Base-by-base conservation (phyloP, 768 basidiomycete species). In the Lenzites betulinus region DNA sequence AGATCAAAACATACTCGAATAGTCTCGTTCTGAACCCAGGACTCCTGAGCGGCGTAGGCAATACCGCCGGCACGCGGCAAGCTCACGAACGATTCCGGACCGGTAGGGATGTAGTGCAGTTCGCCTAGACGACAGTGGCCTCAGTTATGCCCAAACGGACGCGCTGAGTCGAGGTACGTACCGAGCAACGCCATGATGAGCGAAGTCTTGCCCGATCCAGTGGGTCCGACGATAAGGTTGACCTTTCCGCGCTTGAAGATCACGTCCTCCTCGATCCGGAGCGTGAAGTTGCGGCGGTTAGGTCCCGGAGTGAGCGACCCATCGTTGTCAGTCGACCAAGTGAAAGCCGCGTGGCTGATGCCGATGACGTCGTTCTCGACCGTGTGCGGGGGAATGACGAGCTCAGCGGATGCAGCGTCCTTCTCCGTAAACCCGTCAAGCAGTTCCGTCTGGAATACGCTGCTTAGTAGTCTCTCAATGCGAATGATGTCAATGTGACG, bases 1-100 rank as follows among this genome's bases (percentile, higher is more conserved):
- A 43, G 4, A 15, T 7, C 15, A 2, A 20, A 7, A 55, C 75
- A 47, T 49, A 85, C 87, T 68, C 75, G 78, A 53, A 92, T 89
- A 0, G 89, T 91, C 59, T 88, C 89, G 64, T 92, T 93, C 70
- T 87, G 83, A 2, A 93, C 86, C 91, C 91, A 95, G 4, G 89
- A 85, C 69, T 93, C 90, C 70, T 95, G 92, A 3, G 88, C 87
- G 7, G 88, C 88, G 69, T 90, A 93, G 2, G 90, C 86, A 33
- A 95, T 80, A 3, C 92, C 91, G 1, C 79, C 79, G 1, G 75
- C 75, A 1, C 90, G 79, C 28, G 93, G 92, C 7, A 95, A 81
- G 63, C 83, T 85, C 70, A 81, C 90, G 79, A 83, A 88, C 0
- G 89, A 85, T 35, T 83, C 79, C 2, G 82, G 76, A 13, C 75